These are phyloP conservation scores for Ottelia alismoides DNA, from an alignment of 106 monocot species.

Conservation along the genomic window DNA sequence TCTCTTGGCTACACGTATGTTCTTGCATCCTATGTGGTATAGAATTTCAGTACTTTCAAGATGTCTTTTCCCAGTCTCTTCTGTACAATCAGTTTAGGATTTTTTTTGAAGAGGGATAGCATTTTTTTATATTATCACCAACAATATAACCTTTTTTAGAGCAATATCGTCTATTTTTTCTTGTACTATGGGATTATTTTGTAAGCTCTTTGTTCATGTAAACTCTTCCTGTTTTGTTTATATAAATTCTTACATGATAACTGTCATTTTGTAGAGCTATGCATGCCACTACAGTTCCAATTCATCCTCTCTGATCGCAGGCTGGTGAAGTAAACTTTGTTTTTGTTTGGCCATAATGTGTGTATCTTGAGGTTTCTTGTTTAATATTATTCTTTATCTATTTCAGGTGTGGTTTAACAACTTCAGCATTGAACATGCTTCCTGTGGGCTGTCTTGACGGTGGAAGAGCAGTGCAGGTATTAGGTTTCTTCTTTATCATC, in stretches of 20 bases:
- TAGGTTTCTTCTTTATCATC: not conserved
- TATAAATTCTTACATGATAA: not conserved
- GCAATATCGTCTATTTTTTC: not conserved
- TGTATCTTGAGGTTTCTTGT: not conserved
- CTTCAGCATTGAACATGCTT: conserved; percentile 98
- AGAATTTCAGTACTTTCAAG: too few species aligned
- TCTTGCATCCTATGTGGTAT: too few species aligned
- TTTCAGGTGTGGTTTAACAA: conserved; percentile 94
- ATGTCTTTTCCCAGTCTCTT: too few species aligned
- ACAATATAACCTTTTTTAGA: too few species aligned
- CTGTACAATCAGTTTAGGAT: too few species aligned
- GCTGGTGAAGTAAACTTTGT: conserved; percentile 58
- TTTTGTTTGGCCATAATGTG: not conserved
- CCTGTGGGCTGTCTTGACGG: conserved; percentile 98
- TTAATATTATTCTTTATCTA: conserved; percentile 2
- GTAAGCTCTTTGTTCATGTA: too few species aligned
- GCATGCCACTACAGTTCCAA: conserved; percentile 88
- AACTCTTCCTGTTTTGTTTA: too few species aligned
- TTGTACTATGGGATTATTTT: not conserved
- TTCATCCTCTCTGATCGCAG: conserved; percentile 95
- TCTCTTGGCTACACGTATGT: conserved; percentile 85
- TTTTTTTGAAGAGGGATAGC: too few species aligned
- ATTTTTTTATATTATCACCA: too few species aligned
- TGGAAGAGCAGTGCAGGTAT: conserved; percentile 92
- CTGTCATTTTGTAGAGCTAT: conserved; percentile 65